Percentiles rank a stretch among this genome's conserved stretches.
phyloP scores from a whole-genome alignment of 257 asterid genomes.

The Haberlea rhodopensis region DNA sequence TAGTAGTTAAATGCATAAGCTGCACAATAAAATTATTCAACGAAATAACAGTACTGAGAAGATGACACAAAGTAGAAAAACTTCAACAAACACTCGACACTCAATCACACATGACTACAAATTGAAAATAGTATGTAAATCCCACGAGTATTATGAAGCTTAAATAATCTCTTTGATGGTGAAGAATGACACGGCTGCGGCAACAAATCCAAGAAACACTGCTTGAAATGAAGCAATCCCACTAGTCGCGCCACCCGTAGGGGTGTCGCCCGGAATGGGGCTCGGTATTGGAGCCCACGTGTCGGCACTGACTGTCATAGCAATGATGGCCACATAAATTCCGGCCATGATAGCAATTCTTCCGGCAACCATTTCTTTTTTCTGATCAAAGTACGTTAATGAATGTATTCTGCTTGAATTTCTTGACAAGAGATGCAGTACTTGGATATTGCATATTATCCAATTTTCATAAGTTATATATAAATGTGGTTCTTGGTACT shows the following conservation, averaged over 20 bases:
- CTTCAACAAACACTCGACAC: too few relatives aligned
- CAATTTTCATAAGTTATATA: constrained; percentile 10
- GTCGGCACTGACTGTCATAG: constrained; percentile 20
- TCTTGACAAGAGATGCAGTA: not conserved
- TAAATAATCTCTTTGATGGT: constrained; percentile 25
- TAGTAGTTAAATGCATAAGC: too few relatives aligned
- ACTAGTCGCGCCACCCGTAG: constrained; percentile 14
- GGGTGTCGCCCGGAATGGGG: not conserved
- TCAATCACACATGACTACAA: too few relatives aligned
- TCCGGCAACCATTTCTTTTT: constrained; percentile 15
- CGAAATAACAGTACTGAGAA: too few relatives aligned
- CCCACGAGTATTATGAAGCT: constrained; percentile 17
- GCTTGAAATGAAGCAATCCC: constrained; percentile 24
- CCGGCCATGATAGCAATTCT: constrained; percentile 10
- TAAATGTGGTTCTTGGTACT: constrained; percentile 4
- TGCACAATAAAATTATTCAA: too few relatives aligned
- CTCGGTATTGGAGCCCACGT: constrained; percentile 19
- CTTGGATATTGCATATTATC: not conserved
- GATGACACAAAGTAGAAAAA: too few relatives aligned
- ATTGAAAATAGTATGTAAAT: too few relatives aligned
- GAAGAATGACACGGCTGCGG: constrained; percentile 27
- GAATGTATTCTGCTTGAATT: not conserved
- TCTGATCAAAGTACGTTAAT: constrained; percentile 1
- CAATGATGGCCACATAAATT: constrained; percentile 5
- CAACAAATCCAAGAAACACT: constrained; percentile 20